Conservation (phyloP, 768 basidiomycete genomes). For the Clitopilus hobsonii region DNA sequence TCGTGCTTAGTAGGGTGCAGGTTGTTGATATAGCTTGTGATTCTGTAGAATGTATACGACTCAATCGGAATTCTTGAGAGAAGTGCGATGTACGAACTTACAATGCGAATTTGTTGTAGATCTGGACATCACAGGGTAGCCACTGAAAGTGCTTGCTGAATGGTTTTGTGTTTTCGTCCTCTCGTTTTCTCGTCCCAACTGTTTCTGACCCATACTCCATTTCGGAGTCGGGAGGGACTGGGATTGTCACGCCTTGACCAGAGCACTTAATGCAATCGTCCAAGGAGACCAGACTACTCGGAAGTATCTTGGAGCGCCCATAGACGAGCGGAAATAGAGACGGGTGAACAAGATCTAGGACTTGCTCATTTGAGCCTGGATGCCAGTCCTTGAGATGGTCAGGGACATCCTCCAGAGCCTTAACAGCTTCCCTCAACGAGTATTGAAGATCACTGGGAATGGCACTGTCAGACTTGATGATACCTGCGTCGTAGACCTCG, state of each 20-base stretch:
- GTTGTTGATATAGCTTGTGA: constrained; percentile 35
- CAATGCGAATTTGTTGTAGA: too few species aligned
- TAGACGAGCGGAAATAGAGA: constrained; percentile 30
- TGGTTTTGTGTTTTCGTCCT: background rate
- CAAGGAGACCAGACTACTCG: constrained; percentile 4
- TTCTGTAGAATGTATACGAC: constrained; percentile 10
- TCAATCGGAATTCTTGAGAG: too few species aligned
- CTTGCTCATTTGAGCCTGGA: constrained; percentile 31
- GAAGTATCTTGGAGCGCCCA: constrained; percentile 16
- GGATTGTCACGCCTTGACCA: constrained; percentile 8
- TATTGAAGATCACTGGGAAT: constrained; percentile 13
- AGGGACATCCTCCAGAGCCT: constrained; percentile 25
- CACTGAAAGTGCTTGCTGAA: constrained; percentile 9
- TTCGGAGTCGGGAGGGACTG: constrained; percentile 1
- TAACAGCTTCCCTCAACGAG: constrained; percentile 10
- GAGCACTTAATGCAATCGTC: constrained; percentile 10
- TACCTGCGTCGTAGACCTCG: constrained; percentile 14
- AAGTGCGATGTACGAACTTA: too few species aligned
- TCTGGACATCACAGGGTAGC: constrained; percentile 5
- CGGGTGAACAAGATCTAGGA: constrained; percentile 37
- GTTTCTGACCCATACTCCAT: background rate
- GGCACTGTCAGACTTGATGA: constrained; percentile 22
- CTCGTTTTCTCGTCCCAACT: background rate
- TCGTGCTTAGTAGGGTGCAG: constrained; percentile 23
- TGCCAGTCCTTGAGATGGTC: constrained; percentile 34